A percentile compares a stretch with the other conserved stretches of the same genome.
phyloP scores from a whole-genome alignment of 1,139 yeast genomes.

The Pichia sp. region DNA sequence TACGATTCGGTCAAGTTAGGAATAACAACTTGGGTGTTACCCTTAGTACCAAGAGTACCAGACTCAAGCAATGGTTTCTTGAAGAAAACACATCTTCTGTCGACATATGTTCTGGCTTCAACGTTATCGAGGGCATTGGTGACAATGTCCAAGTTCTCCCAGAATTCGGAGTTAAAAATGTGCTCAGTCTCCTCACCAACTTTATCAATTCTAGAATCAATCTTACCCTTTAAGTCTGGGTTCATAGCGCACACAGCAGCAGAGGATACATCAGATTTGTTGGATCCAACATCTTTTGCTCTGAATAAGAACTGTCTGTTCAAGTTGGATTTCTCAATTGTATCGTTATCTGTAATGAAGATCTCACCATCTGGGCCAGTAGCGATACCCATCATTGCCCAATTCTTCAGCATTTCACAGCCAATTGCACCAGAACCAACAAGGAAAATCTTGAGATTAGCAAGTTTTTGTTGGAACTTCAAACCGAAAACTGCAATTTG shows the following conservation, averaged over 20 bases:
- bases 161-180: conserved; percentile 78
- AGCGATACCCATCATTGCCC: conserved; percentile 97
- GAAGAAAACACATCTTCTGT: conserved; percentile 91
- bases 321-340: conserved; percentile 90
- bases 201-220: conserved; percentile 71
- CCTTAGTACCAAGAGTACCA: conserved; percentile 97
- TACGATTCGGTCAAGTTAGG: conserved; percentile 93
- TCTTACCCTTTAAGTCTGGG: conserved; percentile 72
- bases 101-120: conserved; percentile 96
- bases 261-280: conserved; percentile 89
- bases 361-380: conserved; percentile 86
- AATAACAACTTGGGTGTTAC: conserved; percentile 93
- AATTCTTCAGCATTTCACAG: conserved; percentile 95
- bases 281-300: conserved; percentile 87
- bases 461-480: conserved; percentile 62
- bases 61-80: conserved; percentile 89
- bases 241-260: conserved; percentile 78
- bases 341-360: conserved; percentile 84
- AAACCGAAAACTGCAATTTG: conserved; percentile 93
- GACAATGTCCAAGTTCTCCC: conserved; percentile 78
- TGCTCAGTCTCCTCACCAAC: conserved; percentile 92
- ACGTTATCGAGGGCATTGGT: conserved; percentile 96
- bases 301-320: conserved; percentile 95
- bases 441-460: conserved; percentile 75
- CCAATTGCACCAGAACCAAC: conserved; percentile 99